phyloP scores from a whole-genome alignment of 1,284 basidiomycete genomes.

The Trichosporon sp. region DNA sequence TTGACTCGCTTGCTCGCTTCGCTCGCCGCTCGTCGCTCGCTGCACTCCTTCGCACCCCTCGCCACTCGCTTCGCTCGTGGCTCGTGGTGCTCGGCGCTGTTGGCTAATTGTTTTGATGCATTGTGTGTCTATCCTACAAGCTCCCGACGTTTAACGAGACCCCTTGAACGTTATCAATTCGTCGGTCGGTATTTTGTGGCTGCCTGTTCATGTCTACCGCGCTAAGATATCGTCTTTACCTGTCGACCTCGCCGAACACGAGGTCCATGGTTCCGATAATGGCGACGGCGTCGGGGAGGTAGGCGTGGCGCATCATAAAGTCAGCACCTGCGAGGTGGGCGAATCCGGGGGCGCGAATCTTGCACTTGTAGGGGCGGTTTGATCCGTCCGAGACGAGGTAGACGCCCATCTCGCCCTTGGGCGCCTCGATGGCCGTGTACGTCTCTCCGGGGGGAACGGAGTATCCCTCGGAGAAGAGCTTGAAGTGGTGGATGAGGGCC shows the following conservation, averaged over 20 bases:
- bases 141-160: constrained; percentile 1
- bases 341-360: constrained; percentile 89
- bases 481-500: constrained; percentile 96
- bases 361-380: constrained; percentile 88
- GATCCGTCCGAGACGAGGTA: constrained; percentile 91
- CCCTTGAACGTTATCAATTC: background rate
- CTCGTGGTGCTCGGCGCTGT: too few relatives aligned
- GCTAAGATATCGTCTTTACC: too few relatives aligned
- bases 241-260: constrained; percentile 67
- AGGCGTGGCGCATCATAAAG: constrained; percentile 80
- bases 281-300: constrained; percentile 84
- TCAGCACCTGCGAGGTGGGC: constrained; percentile 87
- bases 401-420: constrained; percentile 97
- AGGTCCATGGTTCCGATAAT: constrained; percentile 87
- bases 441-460: constrained; percentile 97
- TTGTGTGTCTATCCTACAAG: constrained; percentile 21
- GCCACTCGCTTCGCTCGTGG: background rate
- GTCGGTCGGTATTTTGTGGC: too few relatives aligned
- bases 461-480: constrained; percentile 96
- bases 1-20: background rate
- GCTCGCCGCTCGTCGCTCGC: background rate
- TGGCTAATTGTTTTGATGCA: constrained; percentile 12
- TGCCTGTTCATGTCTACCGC: too few relatives aligned
- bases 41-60: background rate
- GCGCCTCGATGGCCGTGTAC: constrained; percentile 95